Evolutionary conservation across 768 basidiomycete genomes (phyloP).

Genomic region (Suillus weaverae): DNA sequence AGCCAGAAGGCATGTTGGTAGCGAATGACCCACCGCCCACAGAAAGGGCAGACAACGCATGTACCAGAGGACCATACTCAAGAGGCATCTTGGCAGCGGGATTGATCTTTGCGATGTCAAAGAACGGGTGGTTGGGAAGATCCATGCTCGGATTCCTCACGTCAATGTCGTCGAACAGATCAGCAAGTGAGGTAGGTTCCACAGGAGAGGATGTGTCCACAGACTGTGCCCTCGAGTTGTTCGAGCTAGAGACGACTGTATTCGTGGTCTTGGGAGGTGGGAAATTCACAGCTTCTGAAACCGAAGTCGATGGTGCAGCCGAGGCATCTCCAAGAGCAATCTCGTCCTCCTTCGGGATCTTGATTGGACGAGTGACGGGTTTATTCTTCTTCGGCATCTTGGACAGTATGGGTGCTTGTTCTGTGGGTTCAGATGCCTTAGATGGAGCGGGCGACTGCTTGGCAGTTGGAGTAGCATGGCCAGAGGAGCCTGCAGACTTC

Average conservation of each 20-base stretch:
- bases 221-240: constrained; percentile 62
- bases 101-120: constrained; percentile 68
- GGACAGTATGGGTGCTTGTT: constrained; percentile 74
- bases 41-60: constrained; percentile 82
- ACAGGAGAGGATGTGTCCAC: constrained; percentile 47
- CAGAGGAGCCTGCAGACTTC: constrained; percentile 16
- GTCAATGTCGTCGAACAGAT: constrained; percentile 69
- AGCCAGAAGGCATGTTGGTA: constrained; percentile 74
- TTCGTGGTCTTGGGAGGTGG: constrained; percentile 34
- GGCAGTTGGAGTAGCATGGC: constrained; percentile 10
- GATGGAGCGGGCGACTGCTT: constrained; percentile 21
- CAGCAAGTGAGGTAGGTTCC: constrained; percentile 54
- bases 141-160: constrained; percentile 61
- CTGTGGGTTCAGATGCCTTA: constrained; percentile 35
- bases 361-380: constrained; percentile 58
- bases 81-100: constrained; percentile 79
- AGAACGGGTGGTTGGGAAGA: constrained; percentile 70
- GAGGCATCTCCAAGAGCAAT: constrained; percentile 41
- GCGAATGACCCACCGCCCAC: constrained; percentile 85
- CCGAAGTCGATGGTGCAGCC: constrained; percentile 42
- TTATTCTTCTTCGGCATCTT: constrained; percentile 86
- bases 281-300: constrained; percentile 47
- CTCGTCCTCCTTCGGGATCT: constrained; percentile 61
- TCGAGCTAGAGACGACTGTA: constrained; percentile 48
- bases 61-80: constrained; percentile 83